Conservation (phyloP, 495 filamentous ascomycete species). For the Xylaria scruposa region DNA sequence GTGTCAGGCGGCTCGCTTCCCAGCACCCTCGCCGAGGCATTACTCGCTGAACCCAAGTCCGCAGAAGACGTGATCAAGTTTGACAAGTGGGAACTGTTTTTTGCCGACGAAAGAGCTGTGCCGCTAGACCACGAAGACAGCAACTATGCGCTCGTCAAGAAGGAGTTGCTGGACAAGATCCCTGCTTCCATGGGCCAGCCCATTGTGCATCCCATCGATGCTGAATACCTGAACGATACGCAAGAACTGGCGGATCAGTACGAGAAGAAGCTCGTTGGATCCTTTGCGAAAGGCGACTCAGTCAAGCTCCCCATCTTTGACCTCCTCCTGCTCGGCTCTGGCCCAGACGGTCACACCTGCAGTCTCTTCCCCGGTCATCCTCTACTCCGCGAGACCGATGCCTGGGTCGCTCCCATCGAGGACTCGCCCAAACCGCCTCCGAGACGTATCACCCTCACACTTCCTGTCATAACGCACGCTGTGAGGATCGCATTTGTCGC, state of each 20-base stretch:
- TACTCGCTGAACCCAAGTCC: conserved; percentile 68
- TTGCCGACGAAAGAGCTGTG: conserved; percentile 95
- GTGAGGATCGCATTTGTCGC: conserved; percentile 88
- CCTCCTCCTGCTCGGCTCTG: conserved; percentile 87
- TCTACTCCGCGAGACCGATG: conserved; percentile 83
- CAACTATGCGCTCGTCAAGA: conserved; percentile 89
- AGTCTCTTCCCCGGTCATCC: conserved; percentile 90
- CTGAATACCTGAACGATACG: conserved; percentile 72
- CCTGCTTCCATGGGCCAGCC: conserved; percentile 69
- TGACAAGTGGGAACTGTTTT: conserved; percentile 96
- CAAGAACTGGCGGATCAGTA: conserved; percentile 95
- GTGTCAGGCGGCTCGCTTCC: conserved; percentile 96
- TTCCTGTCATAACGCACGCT: conserved; percentile 87
- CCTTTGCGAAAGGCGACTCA: conserved; percentile 83
- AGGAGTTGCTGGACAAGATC: conserved; percentile 86
- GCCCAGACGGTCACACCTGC: conserved; percentile 97
- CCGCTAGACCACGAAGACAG: conserved; percentile 90
- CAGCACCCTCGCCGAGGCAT: conserved; percentile 77
- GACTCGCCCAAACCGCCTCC: conserved; percentile 95
- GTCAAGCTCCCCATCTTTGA: conserved; percentile 95
- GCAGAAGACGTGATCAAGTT: conserved; percentile 71
- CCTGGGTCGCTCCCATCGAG: conserved; percentile 89
- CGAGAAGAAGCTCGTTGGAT: conserved; percentile 83
- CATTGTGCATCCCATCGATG: conserved; percentile 78
- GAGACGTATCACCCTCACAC: conserved; percentile 85